Conservation (phyloP, 2,329 filamentous ascomycete genomes). For the Phaeomoniella chlamydospora region DNA sequence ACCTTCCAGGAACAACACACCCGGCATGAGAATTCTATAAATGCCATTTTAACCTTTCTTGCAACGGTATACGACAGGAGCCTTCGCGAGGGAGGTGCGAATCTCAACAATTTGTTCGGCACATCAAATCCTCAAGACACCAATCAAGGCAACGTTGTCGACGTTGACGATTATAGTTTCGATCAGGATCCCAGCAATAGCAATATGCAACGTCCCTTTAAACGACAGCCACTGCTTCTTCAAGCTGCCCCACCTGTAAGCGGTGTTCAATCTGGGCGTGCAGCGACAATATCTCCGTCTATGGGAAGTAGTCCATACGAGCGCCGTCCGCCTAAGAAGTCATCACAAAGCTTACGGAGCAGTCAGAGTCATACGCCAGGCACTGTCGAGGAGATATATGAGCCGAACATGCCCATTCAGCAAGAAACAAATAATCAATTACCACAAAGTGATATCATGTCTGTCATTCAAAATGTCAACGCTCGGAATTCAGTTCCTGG, state of each 20-base stretch:
- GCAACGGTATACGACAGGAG: conserved; percentile 94
- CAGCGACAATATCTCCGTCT: conserved; percentile 22
- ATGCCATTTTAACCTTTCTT: conserved; percentile 93
- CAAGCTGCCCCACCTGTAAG: conserved; percentile 23
- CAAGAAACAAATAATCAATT: conserved; percentile 3
- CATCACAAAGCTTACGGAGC: conserved; percentile 15
- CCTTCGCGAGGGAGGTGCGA: conserved; percentile 56
- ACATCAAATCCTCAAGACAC: conserved; percentile 47
- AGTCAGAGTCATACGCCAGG: conserved; percentile 16
- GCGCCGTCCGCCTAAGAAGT: conserved; percentile 11
- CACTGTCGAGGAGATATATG: conserved; percentile 29
- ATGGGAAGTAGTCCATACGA: conserved; percentile 17
- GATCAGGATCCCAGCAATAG: conserved; percentile 18
- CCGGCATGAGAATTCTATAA: conserved; percentile 96
- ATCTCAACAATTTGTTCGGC: conserved; percentile 68
- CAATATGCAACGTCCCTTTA: conserved; percentile 23
- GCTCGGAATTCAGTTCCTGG: conserved; percentile 23
- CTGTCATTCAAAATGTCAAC: conserved; percentile 31
- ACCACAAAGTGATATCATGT: conserved; percentile 32
- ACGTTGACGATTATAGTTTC: conserved; percentile 40
- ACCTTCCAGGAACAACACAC: conserved; percentile 86
- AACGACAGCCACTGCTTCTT: conserved; percentile 30
- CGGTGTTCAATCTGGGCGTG: conserved; percentile 15
- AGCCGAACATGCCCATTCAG: conserved; percentile 17
- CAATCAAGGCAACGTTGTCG: conserved; percentile 45